Evolutionary conservation across 139 green algal species (phyloP).

Genomic region (Chlamydomonas eustigma): DNA sequence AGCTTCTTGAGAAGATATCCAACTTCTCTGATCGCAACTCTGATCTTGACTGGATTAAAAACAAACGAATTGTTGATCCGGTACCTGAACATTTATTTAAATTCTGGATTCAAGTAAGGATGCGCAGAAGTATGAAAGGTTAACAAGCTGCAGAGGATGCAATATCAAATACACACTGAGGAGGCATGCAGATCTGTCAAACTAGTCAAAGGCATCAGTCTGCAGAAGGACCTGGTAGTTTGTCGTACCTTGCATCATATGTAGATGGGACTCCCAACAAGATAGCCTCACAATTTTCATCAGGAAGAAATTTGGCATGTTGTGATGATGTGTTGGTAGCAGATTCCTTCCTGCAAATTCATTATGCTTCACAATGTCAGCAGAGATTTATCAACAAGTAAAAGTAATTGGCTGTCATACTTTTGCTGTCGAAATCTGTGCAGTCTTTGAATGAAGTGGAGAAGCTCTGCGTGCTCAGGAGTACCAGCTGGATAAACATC

Average conservation of each 20-base stretch:
- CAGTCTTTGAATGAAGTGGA: conserved; percentile 14
- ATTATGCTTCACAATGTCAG: neutral
- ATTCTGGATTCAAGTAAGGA: neutral
- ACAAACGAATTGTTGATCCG: neutral
- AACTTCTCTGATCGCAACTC: neutral
- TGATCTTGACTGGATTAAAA: neutral
- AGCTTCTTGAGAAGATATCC: neutral
- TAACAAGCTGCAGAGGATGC: neutral
- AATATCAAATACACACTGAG: neutral
- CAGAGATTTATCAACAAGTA: neutral
- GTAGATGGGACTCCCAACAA: neutral
- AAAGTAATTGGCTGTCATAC: neutral
- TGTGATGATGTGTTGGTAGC: neutral
- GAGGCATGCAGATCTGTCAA: no score
- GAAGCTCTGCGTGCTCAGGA: conserved; percentile 22
- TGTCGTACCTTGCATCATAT: neutral
- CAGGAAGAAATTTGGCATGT: neutral
- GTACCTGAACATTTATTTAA: neutral
- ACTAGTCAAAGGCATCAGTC: neutral
- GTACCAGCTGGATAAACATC: conserved; percentile 18
- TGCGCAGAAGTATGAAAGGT: neutral
- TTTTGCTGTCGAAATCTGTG: neutral
- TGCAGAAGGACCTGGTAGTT: neutral
- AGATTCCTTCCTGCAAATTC: neutral
- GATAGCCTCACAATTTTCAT: neutral